Conservation (phyloP, 495 filamentous ascomycete genomes). For the Aspergillus taichungensis region DNA sequence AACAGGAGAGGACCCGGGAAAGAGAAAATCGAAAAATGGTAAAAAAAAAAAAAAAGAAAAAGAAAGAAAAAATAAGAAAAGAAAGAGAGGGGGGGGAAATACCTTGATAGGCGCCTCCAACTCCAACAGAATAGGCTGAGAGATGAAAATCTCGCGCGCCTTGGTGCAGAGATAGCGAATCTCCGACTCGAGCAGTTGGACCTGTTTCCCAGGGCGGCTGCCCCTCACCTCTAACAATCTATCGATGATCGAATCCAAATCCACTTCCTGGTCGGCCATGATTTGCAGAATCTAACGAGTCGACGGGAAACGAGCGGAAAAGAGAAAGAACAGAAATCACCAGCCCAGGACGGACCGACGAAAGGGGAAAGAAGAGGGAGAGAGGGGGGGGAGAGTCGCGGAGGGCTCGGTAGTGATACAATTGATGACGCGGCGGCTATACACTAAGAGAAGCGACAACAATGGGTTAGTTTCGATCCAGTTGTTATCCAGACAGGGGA, state of each 20-base stretch:
- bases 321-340: constrained; percentile 15
- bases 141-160: constrained; percentile 98
- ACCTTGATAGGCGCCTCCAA: constrained; percentile 99
- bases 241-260: constrained; percentile 99
- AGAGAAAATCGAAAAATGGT: not conserved
- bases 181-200: constrained; percentile 92
- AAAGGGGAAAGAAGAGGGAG: constrained; percentile 17
- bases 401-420: constrained; percentile 23
- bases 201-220: constrained; percentile 96
- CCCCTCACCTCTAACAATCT: constrained; percentile 94
- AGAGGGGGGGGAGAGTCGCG: constrained; percentile 19
- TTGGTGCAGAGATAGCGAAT: constrained; percentile 98
- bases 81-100: constrained; percentile 20
- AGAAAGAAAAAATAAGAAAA: constrained; percentile 2
- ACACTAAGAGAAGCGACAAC: constrained; percentile 19
- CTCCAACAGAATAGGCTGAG: constrained; percentile 94
- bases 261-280: constrained; percentile 98
- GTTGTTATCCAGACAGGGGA: not conserved
- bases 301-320: constrained; percentile 9
- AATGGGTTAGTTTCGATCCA: not conserved
- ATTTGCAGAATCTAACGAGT: constrained; percentile 29
- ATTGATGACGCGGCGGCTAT: constrained; percentile 34
- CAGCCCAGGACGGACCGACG: too few species aligned
- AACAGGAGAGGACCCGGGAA: not conserved
- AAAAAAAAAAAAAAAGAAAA: not conserved